These are phyloP conservation scores for Nowakowskiella sp. DNA, from an alignment of 192 early-diverging fungal genomes.

Conservation along the genomic window DNA sequence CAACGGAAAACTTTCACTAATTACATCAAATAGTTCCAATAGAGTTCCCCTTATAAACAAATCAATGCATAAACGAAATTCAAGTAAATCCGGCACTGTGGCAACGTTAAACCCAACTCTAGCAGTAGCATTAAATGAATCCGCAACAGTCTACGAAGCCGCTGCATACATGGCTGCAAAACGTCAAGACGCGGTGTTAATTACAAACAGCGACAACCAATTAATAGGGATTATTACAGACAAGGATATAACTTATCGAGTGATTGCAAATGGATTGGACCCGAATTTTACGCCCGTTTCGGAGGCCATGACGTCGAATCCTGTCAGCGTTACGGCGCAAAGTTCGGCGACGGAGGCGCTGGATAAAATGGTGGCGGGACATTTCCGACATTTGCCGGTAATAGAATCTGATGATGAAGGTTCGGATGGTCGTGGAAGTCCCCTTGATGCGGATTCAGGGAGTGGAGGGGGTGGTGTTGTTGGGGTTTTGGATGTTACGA, in stretches of 20 bases:
- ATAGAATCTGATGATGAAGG: constrained; percentile 22
- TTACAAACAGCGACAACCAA: constrained; percentile 88
- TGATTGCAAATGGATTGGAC: constrained; percentile 67
- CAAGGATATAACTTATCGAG: constrained; percentile 93
- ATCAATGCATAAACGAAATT: too few relatives aligned
- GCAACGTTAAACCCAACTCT: constrained; percentile 75
- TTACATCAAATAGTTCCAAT: too few relatives aligned
- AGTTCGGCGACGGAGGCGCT: constrained; percentile 42
- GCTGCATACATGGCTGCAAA: constrained; percentile 86
- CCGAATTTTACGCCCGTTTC: constrained; percentile 51
- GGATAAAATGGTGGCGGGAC: constrained; percentile 37
- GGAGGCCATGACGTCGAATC: constrained; percentile 86
- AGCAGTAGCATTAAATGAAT: constrained; percentile 64
- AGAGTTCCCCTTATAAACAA: too few relatives aligned
- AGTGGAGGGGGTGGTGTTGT: constrained; percentile 30
- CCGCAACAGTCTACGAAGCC: constrained; percentile 39
- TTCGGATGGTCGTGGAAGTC: too few relatives aligned
- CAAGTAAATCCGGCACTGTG: constrained; percentile 73
- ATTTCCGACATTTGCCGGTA: constrained; percentile 46
- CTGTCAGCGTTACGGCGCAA: constrained; percentile 79
- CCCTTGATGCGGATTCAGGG: constrained; percentile 6
- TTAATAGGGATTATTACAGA: constrained; percentile 94
- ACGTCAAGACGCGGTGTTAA: constrained; percentile 86
- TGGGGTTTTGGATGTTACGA: constrained; percentile 48
- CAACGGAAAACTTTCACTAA: too few relatives aligned